Base-by-base conservation (phyloP, 352 stramenopile species). In the Phytopythium ostracodes region DNA sequence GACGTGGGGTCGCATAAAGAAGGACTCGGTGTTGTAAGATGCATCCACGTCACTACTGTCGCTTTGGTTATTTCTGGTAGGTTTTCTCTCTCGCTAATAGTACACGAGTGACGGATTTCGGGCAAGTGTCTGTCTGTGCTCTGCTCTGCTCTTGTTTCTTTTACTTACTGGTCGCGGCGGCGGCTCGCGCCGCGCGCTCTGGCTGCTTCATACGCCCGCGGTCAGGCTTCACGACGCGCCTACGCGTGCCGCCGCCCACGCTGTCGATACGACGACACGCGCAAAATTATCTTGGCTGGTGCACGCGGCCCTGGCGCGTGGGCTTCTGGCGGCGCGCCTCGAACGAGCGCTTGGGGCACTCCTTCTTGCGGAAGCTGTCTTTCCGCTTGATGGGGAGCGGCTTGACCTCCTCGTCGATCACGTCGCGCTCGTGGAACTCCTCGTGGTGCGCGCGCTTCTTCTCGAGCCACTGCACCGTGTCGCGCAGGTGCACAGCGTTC, bases 391-490 rank as follows among this genome's bases (percentile, higher is more conserved):
- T 56, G 1, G 56, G 62, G 24, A 72, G 63, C 7, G 70, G 66
- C 52, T 76, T 81, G 56, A 73, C 72, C 18, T 89, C 80, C 14
- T 88, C 76, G 18, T 89, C 76, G 18, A 71, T 84, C 42, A 73
- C 68, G 2, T 60, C 62, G 40, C 70, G 77, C 42, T 88, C 80
- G 55, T 88, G 80, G 70, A 72, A 89, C 54, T 89, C 80, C 8
- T 88, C 76, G 56, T 79, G 71, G 68, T 89, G 80, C 44, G 68
- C 65, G 50, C 79, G 79, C 57, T 67, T 70, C 55, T 85, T 77
- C 66, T 92, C 71, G 18, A 90, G 63, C 54, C 75, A 69, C 64
- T 76, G 74, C 56, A 92, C 70, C 8, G 79, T 77, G 68, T 89
- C 73, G 44, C 62, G 78, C 58, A 90, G 63, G 54, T 90, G 76